Base-by-base conservation (phyloP, 768 basidiomycete species). In the Xerocomus spinulosus region DNA sequence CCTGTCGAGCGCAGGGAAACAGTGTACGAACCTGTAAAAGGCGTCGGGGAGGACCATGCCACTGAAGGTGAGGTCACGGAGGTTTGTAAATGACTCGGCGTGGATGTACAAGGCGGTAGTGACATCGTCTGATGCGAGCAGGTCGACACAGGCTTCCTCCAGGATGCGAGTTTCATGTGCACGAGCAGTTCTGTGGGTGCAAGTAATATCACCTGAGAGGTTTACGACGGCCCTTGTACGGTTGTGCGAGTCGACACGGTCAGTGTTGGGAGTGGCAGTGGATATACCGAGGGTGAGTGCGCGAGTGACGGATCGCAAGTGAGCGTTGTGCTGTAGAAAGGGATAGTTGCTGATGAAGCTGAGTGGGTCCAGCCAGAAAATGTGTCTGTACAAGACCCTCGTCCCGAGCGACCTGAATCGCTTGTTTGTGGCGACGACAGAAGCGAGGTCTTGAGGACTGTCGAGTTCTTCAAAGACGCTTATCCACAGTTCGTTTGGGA, bases 401-500 rank as follows among this genome's bases (percentile, higher is more conserved):
- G 56, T 32, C 1, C 56, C 67, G 30, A 68, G 65, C 0, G 55
- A 46, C 36, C 60, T 59, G 55, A 73, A 72, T 17, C 46, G 59
- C 20, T 46, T 66, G 57, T 48, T 66, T 0, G 68, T 51, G 45
- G 61, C 56, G 2, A 69, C 63, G 44, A 73, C 52, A 44, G 50
- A 48, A 29, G 64, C 58, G 40, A 73, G 54, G 53, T 70, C 68
- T n/a, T 29, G 34, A 0, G 68, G 59, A 0, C 49, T 39, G 35
- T 62, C 64, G 26, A 73, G 53, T 7, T 60, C 53, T 29, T 69
- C 70, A 35, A 73, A 72, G 25, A 73, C 64, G 44, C 53, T 51
- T 54, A 72, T 55, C 71, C 71, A 73, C 2, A 73, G 56, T 33
- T 73, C 72, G 34, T 61, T 64, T 2, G 72, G 72, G 25, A 73